Evolutionary conservation across 2,329 filamentous ascomycete genomes (phyloP).

Genomic region (Arthroderma uncinatum): DNA sequence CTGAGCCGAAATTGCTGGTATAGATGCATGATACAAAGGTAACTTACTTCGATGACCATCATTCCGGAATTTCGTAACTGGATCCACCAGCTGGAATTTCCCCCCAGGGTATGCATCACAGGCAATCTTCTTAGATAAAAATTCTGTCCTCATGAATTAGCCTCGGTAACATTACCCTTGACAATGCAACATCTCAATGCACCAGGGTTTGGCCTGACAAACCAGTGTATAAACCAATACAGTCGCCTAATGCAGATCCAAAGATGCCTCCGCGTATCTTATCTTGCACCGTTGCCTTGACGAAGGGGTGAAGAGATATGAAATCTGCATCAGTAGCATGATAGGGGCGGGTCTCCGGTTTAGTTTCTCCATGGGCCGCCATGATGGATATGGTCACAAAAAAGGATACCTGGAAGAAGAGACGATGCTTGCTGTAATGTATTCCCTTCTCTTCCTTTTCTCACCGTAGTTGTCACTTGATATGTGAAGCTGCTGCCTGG

Average conservation of each 20-base stretch:
- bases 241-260: constrained; percentile 44
- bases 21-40: background rate
- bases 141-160: constrained; percentile 10
- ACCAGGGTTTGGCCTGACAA: no score
- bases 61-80: constrained; percentile 14
- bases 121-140: constrained; percentile 12
- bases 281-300: constrained; percentile 22
- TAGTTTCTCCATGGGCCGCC: background rate
- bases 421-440: no score
- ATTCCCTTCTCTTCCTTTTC: no score
- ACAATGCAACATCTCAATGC: no score
- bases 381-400: no score
- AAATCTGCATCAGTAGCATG: background rate
- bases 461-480: no score
- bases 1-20: no score
- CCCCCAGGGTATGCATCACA: constrained; percentile 13
- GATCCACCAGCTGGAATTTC: constrained; percentile 14
- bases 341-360: background rate
- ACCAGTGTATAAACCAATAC: constrained; percentile 44
- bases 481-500: background rate
- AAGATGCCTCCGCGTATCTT: constrained; percentile 39
- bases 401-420: background rate
- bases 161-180: no score
- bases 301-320: constrained; percentile 21
- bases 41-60: constrained; percentile 16